phyloP scores from a whole-genome alignment of 1,139 yeast species.

The Blastobotrys capitulatus region DNA sequence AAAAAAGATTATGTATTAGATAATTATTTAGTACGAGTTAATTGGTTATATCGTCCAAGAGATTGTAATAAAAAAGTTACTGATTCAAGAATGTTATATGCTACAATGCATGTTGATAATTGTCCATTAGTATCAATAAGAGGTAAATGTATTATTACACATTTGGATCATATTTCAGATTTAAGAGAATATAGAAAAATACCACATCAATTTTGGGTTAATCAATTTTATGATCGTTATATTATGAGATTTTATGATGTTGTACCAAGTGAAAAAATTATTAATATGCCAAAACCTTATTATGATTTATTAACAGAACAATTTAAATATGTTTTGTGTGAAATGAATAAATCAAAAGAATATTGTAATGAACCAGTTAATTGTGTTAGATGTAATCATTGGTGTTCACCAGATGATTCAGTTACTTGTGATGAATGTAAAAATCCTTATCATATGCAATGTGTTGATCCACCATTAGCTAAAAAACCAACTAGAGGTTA shows the following conservation, averaged over 20 bases:
- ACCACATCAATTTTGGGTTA: constrained; percentile 79
- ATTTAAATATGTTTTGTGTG: constrained; percentile 71
- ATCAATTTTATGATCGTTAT: constrained; percentile 79
- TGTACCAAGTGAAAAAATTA: constrained; percentile 51
- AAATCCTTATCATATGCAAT: constrained; percentile 67
- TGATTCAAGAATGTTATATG: constrained; percentile 73
- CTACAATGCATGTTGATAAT: constrained; percentile 81
- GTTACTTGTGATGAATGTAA: constrained; percentile 80
- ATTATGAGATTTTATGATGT: constrained; percentile 81
- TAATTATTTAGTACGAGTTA: constrained; percentile 59
- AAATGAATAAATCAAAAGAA: constrained; percentile 61
- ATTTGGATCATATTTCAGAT: constrained; percentile 59
- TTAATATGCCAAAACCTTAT: constrained; percentile 55
- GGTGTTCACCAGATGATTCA: constrained; percentile 76
- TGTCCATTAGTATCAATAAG: constrained; percentile 75
- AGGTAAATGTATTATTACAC: constrained; percentile 68
- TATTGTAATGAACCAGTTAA: constrained; percentile 58
- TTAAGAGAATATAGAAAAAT: constrained; percentile 48
- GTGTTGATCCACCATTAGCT: constrained; percentile 79
- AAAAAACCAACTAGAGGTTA: constrained; percentile 83
- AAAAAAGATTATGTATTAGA: constrained; percentile 23
- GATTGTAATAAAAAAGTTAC: constrained; percentile 65
- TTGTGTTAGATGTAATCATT: constrained; percentile 73
- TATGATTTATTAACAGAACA: constrained; percentile 60
- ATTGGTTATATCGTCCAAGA: constrained; percentile 90